Evolutionary conservation across 2,329 filamentous ascomycete genomes (phyloP), one percentile per base, ranked within the genome.

Genomic region (Chrysoporthe puriensis): DNA sequence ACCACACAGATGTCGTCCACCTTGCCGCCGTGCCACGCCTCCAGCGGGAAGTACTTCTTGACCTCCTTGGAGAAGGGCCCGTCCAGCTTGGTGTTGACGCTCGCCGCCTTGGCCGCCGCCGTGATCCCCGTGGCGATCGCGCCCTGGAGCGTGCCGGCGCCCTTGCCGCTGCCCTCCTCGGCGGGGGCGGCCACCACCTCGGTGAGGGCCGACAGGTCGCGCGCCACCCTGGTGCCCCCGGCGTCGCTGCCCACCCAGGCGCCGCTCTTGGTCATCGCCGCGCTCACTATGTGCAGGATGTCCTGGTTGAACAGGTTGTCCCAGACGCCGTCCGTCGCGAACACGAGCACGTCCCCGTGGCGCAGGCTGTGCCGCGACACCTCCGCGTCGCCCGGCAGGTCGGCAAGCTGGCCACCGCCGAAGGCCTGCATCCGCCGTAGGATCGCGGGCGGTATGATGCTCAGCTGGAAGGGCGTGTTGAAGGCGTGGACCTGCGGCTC

Each of bases 41-140:
- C 95, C 48, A 90, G 84, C 0, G 96, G 95, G 73, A 92, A 97
- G 75, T 92, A 90, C 75, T 90, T 92, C 77, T 96, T 93, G 26
- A 97, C 93, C 78, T 97, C 94, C 79, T 93, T 97, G 52, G 96
- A 94, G 78, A 99, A 99, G 0, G 96, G 96, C 0, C 95, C 94
- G 77, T 98, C 92, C 63, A 92, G 82, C 74, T 91, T 93, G 61
- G 85, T 87, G 79, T 97, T 94, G 67, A 92, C 79, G 76, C 94
- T 96, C 7, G 94, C 94, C 8, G 87, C 83, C 79, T 97, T 97
- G 6, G 96, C 95, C 63, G 94, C 92, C 11, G 86, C 84, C 18
- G 93, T 90, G 67, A 99, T 90, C 46, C 92, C 90, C 2, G 90
- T 88, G 0, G 96, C 95, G 6, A 99, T 82, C 42, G 90, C 81